These are phyloP conservation scores for Aspergillus mulundensis DNA, from an alignment of 495 filamentous ascomycete species.

Conservation along the genomic window DNA sequence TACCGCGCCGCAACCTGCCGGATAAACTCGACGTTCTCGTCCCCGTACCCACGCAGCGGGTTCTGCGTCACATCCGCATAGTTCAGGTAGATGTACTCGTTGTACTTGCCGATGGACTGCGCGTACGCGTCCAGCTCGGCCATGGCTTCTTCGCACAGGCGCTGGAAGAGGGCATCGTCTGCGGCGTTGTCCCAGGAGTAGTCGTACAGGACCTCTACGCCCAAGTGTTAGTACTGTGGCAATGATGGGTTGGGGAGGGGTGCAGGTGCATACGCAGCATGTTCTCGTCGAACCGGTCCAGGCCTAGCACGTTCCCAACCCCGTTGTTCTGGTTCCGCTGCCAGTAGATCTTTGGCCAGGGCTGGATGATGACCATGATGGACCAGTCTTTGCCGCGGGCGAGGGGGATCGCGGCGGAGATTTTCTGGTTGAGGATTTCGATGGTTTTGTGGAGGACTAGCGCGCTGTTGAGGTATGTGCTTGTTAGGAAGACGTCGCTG, in stretches of 20 bases:
- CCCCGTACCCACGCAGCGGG: slow-evolving; percentile 46
- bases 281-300: slow-evolving; percentile 23
- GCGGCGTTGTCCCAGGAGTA: slow-evolving; percentile 20
- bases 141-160: slow-evolving; percentile 9
- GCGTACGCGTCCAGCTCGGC: slow-evolving; percentile 21
- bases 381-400: slow-evolving; percentile 14
- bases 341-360: slow-evolving; percentile 19
- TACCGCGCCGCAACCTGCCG: slow-evolving; percentile 38
- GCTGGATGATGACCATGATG: slow-evolving; percentile 21
- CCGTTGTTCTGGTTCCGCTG: slow-evolving; percentile 11
- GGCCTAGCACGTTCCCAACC: slow-evolving; percentile 25
- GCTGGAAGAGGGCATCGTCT: slow-evolving; percentile 20
- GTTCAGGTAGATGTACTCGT: slow-evolving; percentile 28
- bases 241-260: not conserved
- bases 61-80: slow-evolving; percentile 41
- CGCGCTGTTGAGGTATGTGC: slow-evolving; percentile 16
- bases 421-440: slow-evolving; percentile 16
- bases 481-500: slow-evolving; percentile 21
- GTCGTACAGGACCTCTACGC: slow-evolving; percentile 20
- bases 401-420: slow-evolving; percentile 14
- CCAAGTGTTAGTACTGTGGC: not conserved
- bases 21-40: slow-evolving; percentile 36
- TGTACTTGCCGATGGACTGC: slow-evolving; percentile 19
- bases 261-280: slow-evolving; percentile 14
- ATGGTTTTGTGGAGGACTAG: slow-evolving; percentile 14